These are phyloP conservation scores for Ministeria vibrans DNA, from an alignment of 78 protist species.

Conservation along the genomic window DNA sequence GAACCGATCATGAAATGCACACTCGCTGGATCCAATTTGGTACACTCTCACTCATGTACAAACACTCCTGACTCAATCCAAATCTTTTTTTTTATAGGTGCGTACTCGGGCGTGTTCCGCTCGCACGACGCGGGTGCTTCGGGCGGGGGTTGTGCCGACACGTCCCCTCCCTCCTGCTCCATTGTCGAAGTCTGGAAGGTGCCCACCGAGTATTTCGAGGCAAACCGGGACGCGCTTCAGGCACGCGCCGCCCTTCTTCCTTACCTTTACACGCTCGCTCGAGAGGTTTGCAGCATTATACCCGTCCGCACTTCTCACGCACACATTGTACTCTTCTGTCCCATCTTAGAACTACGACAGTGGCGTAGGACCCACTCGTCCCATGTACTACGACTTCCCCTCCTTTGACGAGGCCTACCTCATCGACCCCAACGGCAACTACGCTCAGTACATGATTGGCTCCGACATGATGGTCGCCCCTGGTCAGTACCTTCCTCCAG, in stretches of 20 bases:
- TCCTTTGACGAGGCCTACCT: conserved; percentile 12
- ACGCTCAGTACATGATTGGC: conserved; percentile 45
- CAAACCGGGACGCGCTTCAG: conserved; percentile 19
- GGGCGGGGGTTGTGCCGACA: conserved; percentile 18
- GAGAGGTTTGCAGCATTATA: neutral
- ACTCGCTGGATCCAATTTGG: conserved; percentile 56
- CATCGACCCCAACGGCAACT: neutral
- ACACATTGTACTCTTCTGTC: neutral
- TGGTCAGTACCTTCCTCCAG: no score
- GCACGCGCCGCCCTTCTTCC: conserved; percentile 38
- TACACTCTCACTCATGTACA: conserved; percentile 15
- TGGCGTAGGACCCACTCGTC: conserved; percentile 33
- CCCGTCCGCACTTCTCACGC: neutral
- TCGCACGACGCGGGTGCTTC: conserved; percentile 18
- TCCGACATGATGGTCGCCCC: conserved; percentile 30
- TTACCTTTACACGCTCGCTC: conserved; percentile 45
- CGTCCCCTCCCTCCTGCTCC: neutral
- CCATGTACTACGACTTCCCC: conserved; percentile 43
- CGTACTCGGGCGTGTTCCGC: conserved; percentile 9
- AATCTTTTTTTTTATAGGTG: no score
- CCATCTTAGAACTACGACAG: conserved; percentile 17
- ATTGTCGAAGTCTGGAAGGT: conserved; percentile 5
- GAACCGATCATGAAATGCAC: conserved; percentile 40
- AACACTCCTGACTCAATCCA: no score
- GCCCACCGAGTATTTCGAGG: neutral